Evolutionary conservation across 495 filamentous ascomycete species (phyloP).

Genomic region (Amphirosellinia nigrospora): DNA sequence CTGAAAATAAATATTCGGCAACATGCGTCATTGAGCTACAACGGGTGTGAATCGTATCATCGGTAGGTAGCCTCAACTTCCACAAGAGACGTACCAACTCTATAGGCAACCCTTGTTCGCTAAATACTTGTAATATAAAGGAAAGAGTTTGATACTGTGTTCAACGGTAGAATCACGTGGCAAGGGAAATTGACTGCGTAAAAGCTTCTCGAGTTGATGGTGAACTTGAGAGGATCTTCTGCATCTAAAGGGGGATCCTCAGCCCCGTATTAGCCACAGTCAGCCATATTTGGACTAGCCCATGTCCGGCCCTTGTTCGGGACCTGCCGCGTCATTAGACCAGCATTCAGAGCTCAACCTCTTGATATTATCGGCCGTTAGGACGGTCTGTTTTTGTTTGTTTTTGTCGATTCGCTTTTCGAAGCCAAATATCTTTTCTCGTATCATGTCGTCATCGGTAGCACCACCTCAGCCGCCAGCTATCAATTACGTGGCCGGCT

Average conservation of each 20-base stretch:
- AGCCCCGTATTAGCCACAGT: too few relatives aligned
- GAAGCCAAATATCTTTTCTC: not conserved
- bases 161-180: too few relatives aligned
- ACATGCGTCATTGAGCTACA: not conserved
- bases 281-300: not conserved
- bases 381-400: not conserved
- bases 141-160: too few relatives aligned
- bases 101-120: too few relatives aligned
- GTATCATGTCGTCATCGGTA: conserved; percentile 33
- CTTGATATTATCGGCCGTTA: not conserved
- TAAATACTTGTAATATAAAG: too few relatives aligned
- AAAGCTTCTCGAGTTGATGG: too few relatives aligned
- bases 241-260: too few relatives aligned
- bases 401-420: not conserved
- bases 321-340: not conserved
- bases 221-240: too few relatives aligned
- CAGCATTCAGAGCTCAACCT: not conserved
- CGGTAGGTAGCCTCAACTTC: not conserved
- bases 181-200: too few relatives aligned
- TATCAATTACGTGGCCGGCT: conserved; percentile 82
- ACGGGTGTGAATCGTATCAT: not conserved
- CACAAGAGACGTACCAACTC: not conserved
- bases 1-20: not conserved
- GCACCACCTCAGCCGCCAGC: conserved; percentile 57
- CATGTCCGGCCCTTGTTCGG: not conserved